A percentile compares a stretch with the other conserved stretches of the same genome.
Evolutionary conservation across 345 rosid species (phyloP).

Genomic region (Eucalyptus paniculata): DNA sequence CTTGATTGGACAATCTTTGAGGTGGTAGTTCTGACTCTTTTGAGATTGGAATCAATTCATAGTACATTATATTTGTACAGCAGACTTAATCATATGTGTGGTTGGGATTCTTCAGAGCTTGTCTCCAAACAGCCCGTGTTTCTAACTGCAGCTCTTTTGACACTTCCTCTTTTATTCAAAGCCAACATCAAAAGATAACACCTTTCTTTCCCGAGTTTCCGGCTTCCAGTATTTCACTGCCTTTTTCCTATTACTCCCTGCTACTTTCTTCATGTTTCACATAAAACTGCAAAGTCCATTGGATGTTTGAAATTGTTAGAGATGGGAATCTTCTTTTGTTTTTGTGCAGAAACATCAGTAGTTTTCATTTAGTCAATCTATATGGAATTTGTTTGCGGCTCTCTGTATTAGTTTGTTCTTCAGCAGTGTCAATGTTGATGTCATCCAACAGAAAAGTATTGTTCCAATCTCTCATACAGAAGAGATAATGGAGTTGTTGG

Average conservation of each 20-base stretch:
- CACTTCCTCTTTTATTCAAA: not conserved
- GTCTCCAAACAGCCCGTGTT: not conserved
- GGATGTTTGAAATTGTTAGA: not conserved
- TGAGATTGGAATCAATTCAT: not conserved
- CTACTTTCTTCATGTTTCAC: not conserved
- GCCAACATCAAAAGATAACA: not conserved
- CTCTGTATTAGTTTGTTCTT: not conserved
- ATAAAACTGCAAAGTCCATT: not conserved
- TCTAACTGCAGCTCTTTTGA: not conserved
- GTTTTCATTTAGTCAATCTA: not conserved
- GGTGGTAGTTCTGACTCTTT: not conserved
- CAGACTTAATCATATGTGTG: not conserved
- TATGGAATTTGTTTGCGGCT: not conserved
- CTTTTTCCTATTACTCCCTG: not conserved
- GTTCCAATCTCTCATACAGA: not conserved
- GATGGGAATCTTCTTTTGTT: not conserved
- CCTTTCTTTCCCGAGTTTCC: accelerated
- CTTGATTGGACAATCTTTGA: not conserved
- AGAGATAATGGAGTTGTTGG: no score
- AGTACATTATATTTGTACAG: not conserved
- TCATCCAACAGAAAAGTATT: not conserved
- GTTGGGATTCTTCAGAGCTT: not conserved
- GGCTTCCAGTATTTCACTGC: not conserved
- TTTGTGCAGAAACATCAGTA: not conserved
- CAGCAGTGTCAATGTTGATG: not conserved